phyloP scores from a whole-genome alignment of 1,284 basidiomycete species.

The Anthracocystis walkeri region DNA sequence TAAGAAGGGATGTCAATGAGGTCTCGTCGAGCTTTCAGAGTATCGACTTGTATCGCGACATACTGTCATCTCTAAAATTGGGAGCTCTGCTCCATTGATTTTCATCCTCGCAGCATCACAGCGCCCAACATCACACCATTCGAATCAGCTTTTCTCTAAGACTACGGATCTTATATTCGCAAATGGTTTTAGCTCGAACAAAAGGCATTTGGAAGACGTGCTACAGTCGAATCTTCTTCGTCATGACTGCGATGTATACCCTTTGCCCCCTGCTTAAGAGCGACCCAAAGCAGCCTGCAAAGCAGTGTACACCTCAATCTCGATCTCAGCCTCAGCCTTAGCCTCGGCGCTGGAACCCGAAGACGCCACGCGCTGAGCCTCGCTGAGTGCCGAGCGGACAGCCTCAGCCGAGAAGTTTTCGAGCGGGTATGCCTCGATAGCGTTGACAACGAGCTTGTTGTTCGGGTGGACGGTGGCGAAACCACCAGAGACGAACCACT shows the following conservation, averaged over 20 bases:
- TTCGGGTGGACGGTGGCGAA: slow-evolving; percentile 98
- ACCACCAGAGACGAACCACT: slow-evolving; percentile 82
- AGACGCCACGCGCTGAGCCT: slow-evolving; percentile 84
- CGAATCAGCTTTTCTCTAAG: slow-evolving; percentile 9
- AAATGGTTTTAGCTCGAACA: background rate
- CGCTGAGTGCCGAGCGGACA: slow-evolving; percentile 86
- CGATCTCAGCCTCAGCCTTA: slow-evolving; percentile 93
- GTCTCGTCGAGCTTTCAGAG: no score
- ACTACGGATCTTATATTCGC: slow-evolving; percentile 21
- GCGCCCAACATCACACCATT: background rate
- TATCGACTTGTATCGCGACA: no score
- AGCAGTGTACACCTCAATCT: slow-evolving; percentile 95
- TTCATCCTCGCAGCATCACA: background rate
- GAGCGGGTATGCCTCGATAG: slow-evolving; percentile 92
- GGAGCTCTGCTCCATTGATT: no score
- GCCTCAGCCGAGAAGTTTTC: slow-evolving; percentile 91
- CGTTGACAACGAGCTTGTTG: slow-evolving; percentile 96
- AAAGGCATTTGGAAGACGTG: background rate
- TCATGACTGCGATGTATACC: background rate
- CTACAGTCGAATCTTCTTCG: background rate
- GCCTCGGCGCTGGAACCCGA: slow-evolving; percentile 90
- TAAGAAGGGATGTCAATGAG: background rate
- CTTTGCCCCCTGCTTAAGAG: slow-evolving; percentile 34
- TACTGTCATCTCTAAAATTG: no score
- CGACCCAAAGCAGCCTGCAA: slow-evolving; percentile 82